Conservation (phyloP, 441 rosid genomes). For the Viola pubescens region DNA sequence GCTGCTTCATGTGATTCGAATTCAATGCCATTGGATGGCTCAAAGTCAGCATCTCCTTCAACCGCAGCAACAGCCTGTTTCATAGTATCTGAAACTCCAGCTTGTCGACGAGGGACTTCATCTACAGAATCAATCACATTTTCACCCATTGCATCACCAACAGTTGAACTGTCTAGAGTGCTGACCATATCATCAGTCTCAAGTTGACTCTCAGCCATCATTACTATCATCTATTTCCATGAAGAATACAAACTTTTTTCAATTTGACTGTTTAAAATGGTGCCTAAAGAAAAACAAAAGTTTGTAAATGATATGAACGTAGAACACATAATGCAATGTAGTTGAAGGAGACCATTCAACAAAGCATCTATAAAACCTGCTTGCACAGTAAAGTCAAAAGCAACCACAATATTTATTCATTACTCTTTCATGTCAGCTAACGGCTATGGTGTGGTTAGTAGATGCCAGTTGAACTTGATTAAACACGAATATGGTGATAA, state of each 20-base stretch:
- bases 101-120: constrained; percentile 30
- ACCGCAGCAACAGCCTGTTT: constrained; percentile 31
- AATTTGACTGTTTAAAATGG: constrained; percentile 11
- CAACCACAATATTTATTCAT: no score
- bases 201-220: constrained; percentile 25
- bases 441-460: no score
- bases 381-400: no score
- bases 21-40: constrained; percentile 69
- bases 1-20: constrained; percentile 74
- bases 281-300: constrained; percentile 15
- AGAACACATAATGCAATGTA: no score
- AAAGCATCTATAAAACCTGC: no score
- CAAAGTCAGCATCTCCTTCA: constrained; percentile 45
- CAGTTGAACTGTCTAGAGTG: constrained; percentile 33
- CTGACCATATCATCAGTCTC: constrained; percentile 34
- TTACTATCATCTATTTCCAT: constrained; percentile 31
- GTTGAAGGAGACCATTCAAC: no score
- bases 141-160: constrained; percentile 25
- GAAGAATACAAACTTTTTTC: constrained; percentile 9
- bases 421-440: no score
- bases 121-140: constrained; percentile 29
- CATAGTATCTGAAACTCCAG: constrained; percentile 27
- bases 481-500: no score
- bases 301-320: neutral
- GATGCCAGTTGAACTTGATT: no score